Conservation (phyloP, 2,329 filamentous ascomycete genomes). For the Fusarium papillatum region DNA sequence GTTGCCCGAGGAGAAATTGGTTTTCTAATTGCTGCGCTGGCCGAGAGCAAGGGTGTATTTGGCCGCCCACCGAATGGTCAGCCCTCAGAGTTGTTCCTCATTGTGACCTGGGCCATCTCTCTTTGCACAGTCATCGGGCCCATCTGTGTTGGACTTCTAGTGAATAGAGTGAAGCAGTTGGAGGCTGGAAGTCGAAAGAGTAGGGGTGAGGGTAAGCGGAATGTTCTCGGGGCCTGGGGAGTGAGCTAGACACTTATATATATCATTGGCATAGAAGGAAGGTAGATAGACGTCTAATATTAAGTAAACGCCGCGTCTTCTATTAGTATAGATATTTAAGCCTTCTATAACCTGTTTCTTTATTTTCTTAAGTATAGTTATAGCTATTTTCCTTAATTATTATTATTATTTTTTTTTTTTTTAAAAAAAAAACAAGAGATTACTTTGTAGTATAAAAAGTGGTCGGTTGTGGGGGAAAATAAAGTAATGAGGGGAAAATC, state of each 20-base stretch:
- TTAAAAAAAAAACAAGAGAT: no score
- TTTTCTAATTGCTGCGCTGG: conserved; percentile 80
- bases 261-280: neutral
- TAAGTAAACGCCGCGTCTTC: neutral
- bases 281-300: neutral
- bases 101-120: conserved; percentile 69
- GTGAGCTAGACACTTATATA: conserved; percentile 16
- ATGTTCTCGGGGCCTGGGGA: conserved; percentile 42
- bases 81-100: conserved; percentile 60
- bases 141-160: conserved; percentile 60
- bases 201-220: conserved; percentile 11
- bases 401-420: no score
- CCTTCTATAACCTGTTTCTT: neutral
- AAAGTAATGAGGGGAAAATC: no score
- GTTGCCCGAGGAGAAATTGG: conserved; percentile 85
- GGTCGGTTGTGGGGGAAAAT: no score
- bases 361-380: no score
- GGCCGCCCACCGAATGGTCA: conserved; percentile 4
- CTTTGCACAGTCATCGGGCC: conserved; percentile 68
- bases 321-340: neutral
- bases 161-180: conserved; percentile 55
- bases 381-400: no score
- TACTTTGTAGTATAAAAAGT: no score
- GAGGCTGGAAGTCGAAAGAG: conserved; percentile 18
- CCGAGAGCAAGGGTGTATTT: conserved; percentile 66